Evolutionary conservation across 2,329 filamentous ascomycete species (phyloP), one percentile per base, ranked within the genome.

Genomic region (Xylariaceae sp.): DNA sequence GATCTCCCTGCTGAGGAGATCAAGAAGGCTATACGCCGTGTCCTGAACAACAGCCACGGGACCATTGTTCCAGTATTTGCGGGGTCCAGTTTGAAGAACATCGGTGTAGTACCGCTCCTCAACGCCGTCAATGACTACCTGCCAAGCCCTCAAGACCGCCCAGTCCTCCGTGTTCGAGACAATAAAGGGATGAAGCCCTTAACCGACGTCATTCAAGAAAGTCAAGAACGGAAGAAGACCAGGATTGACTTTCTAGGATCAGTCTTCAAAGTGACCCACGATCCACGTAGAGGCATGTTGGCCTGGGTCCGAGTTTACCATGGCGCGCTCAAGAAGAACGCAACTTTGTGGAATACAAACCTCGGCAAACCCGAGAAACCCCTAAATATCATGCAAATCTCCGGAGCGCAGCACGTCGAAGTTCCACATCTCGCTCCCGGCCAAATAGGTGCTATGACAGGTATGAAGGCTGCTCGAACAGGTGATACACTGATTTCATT

Each of bases 241-340:
- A 53, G 52, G 2, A 50, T 69, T 38, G 67, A 71, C 7, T 70
- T 75, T 5, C 68, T 81, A 3, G 77, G 81, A 21, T 87, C 85
- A 14, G 79, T 97, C 1, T 98, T 97, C 77, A 98, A 98, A 67
- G 93, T 97, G 5, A 89, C 93, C 53, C 86, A 92, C 54, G 92
- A 97, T 59, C 73, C 86, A 7, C 85, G 85, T 53, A 83, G 90
- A 45, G 93, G 93, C 16, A 85, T 94, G 43, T 76, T 97, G 48
- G 90, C 94, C 51, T 97, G 94, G 61, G 85, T 97, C 8, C 83
- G 93, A 33, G 88, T 96, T 6, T 97, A 97, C 66, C 87, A 89
- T 21, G 93, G 93, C 8, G 78, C 80, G 2, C 71, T 98, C 42
- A 80, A 82, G 47, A 83, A 83, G 37, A 89, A 88, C 55, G 77